A percentile compares a stretch with the other conserved stretches of the same genome.
phyloP scores from a whole-genome alignment of 1,139 yeast genomes.

The Citeromyces siamensis region DNA sequence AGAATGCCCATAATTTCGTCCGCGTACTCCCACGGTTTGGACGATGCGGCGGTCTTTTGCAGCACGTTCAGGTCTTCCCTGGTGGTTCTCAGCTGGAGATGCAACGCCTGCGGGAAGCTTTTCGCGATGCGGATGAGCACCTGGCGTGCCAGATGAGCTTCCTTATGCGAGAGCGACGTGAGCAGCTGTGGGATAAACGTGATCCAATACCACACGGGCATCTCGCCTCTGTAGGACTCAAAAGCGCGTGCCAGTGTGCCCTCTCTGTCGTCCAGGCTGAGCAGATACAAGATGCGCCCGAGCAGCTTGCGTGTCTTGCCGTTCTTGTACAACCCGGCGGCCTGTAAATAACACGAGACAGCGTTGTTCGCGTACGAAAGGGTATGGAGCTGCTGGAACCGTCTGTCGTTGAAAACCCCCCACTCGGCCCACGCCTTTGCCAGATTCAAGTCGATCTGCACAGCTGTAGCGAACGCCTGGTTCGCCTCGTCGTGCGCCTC shows the following conservation, averaged over 20 bases:
- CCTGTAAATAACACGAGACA: conserved; percentile 89
- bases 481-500: conserved; percentile 91
- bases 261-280: conserved; percentile 77
- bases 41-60: conserved; percentile 44
- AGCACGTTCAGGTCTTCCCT: conserved; percentile 87
- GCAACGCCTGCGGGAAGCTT: conserved; percentile 94
- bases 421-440: conserved; percentile 99
- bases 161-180: conserved; percentile 82
- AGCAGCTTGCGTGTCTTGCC: conserved; percentile 81
- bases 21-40: conserved; percentile 87
- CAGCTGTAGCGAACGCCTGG: conserved; percentile 96
- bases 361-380: conserved; percentile 88
- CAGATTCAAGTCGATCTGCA: conserved; percentile 82
- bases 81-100: conserved; percentile 90
- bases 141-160: conserved; percentile 79
- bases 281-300: conserved; percentile 88
- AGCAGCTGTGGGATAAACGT: conserved; percentile 91
- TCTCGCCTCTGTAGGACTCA: conserved; percentile 88
- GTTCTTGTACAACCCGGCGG: conserved; percentile 92
- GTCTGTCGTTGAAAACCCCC: conserved; percentile 90
- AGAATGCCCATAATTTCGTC: conserved; percentile 92
- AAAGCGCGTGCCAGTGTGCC: conserved; percentile 82
- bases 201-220: conserved; percentile 99
- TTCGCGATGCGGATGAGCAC: conserved; percentile 88
- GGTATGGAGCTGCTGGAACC: conserved; percentile 79